Evolutionary conservation across 2,329 filamentous ascomycete genomes (phyloP), one percentile per base, ranked within the genome.

Genomic region (Arthrobotrys conoides): DNA sequence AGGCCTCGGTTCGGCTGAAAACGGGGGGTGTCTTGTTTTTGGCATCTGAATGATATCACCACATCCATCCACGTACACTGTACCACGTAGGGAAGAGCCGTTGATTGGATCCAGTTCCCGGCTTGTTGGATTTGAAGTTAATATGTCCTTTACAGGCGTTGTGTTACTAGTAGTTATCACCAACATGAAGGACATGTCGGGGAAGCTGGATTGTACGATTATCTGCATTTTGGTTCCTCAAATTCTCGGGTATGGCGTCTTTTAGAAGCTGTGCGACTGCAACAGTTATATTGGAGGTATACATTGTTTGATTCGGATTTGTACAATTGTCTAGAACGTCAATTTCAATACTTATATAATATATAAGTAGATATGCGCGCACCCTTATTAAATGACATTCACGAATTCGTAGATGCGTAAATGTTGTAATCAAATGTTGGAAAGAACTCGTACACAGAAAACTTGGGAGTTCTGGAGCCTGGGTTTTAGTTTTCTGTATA

Each of bases 1-100:
- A 67, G 57, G 73, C 73, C 73, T 77, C 73, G 73, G 73, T 77
- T 77, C 73, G 73, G 73, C 73, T 77, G 73, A 77, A 77, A 68
- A 41, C 71, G 71, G 57, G 53, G 70, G 64, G 24, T 33, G 20
- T 44, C 33, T 27, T 44, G 33, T 44, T 61, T 61, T 61, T 51
- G 27, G 59, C 70, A 73, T 65, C 65, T 73, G 70, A 73, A 66
- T 59, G 53, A 41, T 38, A 59, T 41, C 30, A 59, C 53, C 30
- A 22, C 27, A 6, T 24, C 48, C 20, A 30, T 16, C 2, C 24
- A 9, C 30, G 14, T 14, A 20, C 30, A 36, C 10, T 20, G 53
- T 38, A 57, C 30, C 30, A 57, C 53, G 53, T 38, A 27, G 16
- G 30, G 53, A 18, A 14, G 49, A 24, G 49, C 24, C 14, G 0